Evolutionary conservation across 352 stramenopile species (phyloP), one percentile per base, ranked within the genome.

Genomic region (Globisporangium perplexum): DNA sequence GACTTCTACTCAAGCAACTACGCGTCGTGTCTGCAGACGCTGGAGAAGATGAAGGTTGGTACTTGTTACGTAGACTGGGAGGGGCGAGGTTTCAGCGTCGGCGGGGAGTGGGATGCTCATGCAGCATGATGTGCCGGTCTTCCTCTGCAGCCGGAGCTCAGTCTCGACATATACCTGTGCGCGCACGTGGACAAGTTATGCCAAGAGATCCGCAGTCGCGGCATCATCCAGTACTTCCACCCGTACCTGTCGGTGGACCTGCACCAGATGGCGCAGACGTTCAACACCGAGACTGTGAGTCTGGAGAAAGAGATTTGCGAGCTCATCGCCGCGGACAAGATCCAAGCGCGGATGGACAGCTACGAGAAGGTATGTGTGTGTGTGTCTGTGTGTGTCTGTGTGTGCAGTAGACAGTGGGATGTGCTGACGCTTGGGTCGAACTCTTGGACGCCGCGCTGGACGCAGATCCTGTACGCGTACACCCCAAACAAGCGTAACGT

Each of bases 1-100:
- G 88, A 92, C 41, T 96, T 96, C 45, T 90, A 93, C 68, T 81
- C 74, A 46, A 93, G 84, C 57, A 89, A 93, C 49, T 96, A 96
- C 55, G 75, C 84, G 22, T 74, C 69, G 7, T 92, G 86, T 47
- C 65, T 95, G n/a, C 63, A 88, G 36, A 71, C 71, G 24, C 71
- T 96, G 1, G 82, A 88, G 51, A 77, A 73, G 42, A 83, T 76
- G 55, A 88, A 91, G 76, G 81, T 90, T 50, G 14, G 45, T 31
- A 23, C 14, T 11, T 44, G 38, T 24, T 43, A n/a, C n/a, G n/a
- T n/a, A n/a, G 36, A 4, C n/a, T 22, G 20, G 36, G 36, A 5
- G 5, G 31, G 1, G 31, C 18, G 7, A 22, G n/a, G n/a, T n/a
- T n/a, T 43, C 17, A 17, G 35, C n/a, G 15, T 1, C 14, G 35